phyloP scores from a whole-genome alignment of 2,329 filamentous ascomycete species.

The Teratosphaeria destructans region DNA sequence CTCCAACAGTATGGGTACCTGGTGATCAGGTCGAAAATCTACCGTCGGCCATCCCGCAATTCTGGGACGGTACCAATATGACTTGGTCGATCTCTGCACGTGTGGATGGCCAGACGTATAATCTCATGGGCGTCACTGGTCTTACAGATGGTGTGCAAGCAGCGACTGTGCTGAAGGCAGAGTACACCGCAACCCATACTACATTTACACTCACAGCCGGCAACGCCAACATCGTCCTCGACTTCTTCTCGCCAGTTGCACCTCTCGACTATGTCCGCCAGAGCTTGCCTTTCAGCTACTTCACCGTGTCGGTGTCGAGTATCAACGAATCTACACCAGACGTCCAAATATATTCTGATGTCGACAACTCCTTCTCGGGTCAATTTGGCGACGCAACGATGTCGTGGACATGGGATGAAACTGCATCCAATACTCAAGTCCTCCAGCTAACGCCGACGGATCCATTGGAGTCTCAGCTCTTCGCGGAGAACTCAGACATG shows the following conservation, averaged over 20 bases:
- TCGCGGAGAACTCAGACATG: constrained; percentile 23
- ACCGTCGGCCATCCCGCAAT: constrained; percentile 31
- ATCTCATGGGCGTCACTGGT: constrained; percentile 30
- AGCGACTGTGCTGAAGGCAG: constrained; percentile 25
- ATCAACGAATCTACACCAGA: constrained; percentile 12
- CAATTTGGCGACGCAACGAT: constrained; percentile 9
- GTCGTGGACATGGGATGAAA: neutral
- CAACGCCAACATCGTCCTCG: constrained; percentile 26
- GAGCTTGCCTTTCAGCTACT: constrained; percentile 35
- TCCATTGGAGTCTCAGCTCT: constrained; percentile 20
- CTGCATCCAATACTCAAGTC: neutral
- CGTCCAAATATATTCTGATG: constrained; percentile 34
- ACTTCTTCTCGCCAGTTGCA: constrained; percentile 37
- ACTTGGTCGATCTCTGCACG: constrained; percentile 34
- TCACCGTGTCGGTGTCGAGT: constrained; percentile 28
- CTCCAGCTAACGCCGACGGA: neutral
- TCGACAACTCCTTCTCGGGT: constrained; percentile 37
- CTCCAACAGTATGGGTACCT: constrained; percentile 30
- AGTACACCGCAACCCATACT: constrained; percentile 34
- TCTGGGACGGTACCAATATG: constrained; percentile 34
- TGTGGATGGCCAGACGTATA: constrained; percentile 31
- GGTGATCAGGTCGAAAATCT: constrained; percentile 28
- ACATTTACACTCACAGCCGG: constrained; percentile 31
- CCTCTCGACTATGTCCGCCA: constrained; percentile 33
- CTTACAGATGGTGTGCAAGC: constrained; percentile 19